Conservation (phyloP, 805 yeast species). For the Wickerhamiella parazyma region DNA sequence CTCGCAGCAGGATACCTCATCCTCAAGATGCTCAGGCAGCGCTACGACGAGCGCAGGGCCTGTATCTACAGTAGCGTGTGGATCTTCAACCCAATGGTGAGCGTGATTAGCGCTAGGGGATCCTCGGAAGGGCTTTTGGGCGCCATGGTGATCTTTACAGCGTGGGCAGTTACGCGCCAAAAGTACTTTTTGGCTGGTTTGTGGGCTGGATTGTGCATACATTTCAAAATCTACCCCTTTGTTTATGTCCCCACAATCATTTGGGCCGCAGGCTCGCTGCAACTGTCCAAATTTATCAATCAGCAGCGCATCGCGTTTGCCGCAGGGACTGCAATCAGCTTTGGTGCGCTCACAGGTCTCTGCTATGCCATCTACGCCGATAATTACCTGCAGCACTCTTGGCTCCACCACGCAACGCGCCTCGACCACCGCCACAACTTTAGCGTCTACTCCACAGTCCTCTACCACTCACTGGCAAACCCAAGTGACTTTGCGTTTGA, state of each 20-base stretch:
- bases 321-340: slow-evolving; percentile 30
- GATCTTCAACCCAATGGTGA: slow-evolving; percentile 91
- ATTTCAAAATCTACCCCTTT: slow-evolving; percentile 83
- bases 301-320: slow-evolving; percentile 32
- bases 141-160: slow-evolving; percentile 50
- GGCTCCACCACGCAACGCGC: slow-evolving; percentile 67
- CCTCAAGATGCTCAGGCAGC: slow-evolving; percentile 29
- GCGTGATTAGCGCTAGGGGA: slow-evolving; percentile 85
- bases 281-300: slow-evolving; percentile 27
- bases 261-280: slow-evolving; percentile 28
- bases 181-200: slow-evolving; percentile 29
- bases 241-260: slow-evolving; percentile 69
- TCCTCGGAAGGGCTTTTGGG: slow-evolving; percentile 83
- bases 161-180: slow-evolving; percentile 32
- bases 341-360: slow-evolving; percentile 34
- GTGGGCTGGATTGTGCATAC: slow-evolving; percentile 68
- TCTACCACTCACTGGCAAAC: slow-evolving; percentile 29
- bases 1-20: slow-evolving; percentile 62
- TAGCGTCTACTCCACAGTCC: slow-evolving; percentile 64
- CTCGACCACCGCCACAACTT: slow-evolving; percentile 93
- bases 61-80: slow-evolving; percentile 47
- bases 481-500: slow-evolving; percentile 17
- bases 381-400: slow-evolving; percentile 65
- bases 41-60: slow-evolving; percentile 25
- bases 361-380: slow-evolving; percentile 64